Conservation (phyloP, 1,139 yeast genomes). For the Lodderomyces metapsilosis region DNA sequence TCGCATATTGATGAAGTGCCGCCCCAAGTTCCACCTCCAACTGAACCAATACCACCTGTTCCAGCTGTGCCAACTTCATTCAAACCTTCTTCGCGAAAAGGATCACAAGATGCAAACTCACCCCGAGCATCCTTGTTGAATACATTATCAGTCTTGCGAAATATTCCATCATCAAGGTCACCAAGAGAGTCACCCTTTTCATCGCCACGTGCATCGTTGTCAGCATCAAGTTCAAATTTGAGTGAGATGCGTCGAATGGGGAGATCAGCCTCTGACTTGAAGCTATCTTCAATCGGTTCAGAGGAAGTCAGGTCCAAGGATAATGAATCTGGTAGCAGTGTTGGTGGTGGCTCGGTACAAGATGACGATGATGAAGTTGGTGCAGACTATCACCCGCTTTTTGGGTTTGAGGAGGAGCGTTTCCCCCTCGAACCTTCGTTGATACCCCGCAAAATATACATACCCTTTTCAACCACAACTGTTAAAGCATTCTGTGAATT, state of each 20-base stretch:
- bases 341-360: not conserved
- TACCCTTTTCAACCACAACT: constrained; percentile 63
- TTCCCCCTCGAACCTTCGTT: constrained; percentile 55
- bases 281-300: not conserved
- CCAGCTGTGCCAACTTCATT: constrained; percentile 45
- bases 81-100: constrained; percentile 26
- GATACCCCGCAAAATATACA: constrained; percentile 63
- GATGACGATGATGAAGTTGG: not conserved
- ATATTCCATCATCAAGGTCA: constrained; percentile 35
- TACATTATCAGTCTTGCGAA: constrained; percentile 42
- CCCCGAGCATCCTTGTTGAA: constrained; percentile 46
- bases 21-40: constrained; percentile 54
- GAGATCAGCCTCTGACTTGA: not conserved
- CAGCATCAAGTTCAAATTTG: constrained; percentile 20
- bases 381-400: not conserved
- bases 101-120: constrained; percentile 19
- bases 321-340: not conserved
- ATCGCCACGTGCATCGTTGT: constrained; percentile 49
- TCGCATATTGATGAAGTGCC: constrained; percentile 48
- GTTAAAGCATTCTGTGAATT: constrained; percentile 69
- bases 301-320: not conserved
- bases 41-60: constrained; percentile 54
- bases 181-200: constrained; percentile 46
- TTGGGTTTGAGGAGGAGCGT: constrained; percentile 26
- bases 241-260: constrained; percentile 17